These are phyloP conservation scores for Chalciporus sphaerocephalus DNA, from an alignment of 768 basidiomycete genomes.

Conservation along the genomic window DNA sequence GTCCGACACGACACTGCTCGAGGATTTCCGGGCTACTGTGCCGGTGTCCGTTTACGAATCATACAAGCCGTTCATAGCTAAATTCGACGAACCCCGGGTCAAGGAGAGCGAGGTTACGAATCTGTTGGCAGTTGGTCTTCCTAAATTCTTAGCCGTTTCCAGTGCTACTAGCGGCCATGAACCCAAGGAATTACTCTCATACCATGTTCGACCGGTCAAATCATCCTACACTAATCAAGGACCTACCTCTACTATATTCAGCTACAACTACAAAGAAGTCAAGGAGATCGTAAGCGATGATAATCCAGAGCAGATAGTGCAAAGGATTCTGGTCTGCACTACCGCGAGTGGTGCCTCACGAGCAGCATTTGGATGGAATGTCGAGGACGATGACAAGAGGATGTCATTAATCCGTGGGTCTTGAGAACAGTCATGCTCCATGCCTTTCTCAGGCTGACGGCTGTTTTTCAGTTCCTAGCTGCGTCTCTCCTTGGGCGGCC, in stretches of 20 bases:
- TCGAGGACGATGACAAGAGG: background rate
- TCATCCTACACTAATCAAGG: no score
- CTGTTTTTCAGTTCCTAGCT: slow-evolving; percentile 3
- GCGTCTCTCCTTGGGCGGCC: slow-evolving; percentile 1
- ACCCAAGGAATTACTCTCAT: no score
- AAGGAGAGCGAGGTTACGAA: no score
- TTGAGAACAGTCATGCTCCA: background rate
- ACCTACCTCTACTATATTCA: background rate
- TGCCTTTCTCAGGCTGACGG: background rate
- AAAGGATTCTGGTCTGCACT: background rate
- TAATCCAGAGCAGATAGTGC: background rate
- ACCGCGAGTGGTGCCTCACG: background rate
- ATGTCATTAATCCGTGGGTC: background rate
- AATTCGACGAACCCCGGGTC: no score
- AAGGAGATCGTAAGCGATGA: no score
- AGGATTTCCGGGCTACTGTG: background rate
- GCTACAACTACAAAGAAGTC: background rate
- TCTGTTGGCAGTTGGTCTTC: no score
- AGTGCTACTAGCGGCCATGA: no score
- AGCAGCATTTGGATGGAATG: background rate
- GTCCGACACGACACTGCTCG: no score
- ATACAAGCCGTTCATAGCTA: no score
- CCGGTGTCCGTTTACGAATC: background rate
- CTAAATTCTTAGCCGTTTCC: no score
- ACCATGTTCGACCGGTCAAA: no score